Percentiles rank a stretch among this genome's conserved stretches.
Conservation (phyloP, 108 stramenopile genomes). For the Craspedostauros australis region DNA sequence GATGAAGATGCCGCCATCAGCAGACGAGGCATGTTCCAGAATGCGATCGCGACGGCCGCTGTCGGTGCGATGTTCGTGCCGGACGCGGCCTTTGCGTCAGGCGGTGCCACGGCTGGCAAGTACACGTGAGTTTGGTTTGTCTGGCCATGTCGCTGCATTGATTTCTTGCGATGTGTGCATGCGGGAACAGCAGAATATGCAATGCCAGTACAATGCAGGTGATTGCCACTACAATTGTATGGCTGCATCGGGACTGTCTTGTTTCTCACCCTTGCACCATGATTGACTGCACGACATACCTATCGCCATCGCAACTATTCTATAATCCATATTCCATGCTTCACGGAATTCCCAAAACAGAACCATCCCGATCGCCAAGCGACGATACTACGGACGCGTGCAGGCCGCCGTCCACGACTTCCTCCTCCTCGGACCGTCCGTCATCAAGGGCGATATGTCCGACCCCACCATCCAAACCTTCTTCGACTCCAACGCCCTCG, state of each 20-base stretch:
- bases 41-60: background rate
- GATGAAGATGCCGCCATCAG: too few relatives aligned
- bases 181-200: too few relatives aligned
- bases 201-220: too few relatives aligned
- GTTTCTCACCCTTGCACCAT: too few relatives aligned
- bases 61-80: background rate
- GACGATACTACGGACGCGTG: slow-evolving; percentile 81
- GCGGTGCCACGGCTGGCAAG: slow-evolving; percentile 84
- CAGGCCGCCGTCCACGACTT: slow-evolving; percentile 75
- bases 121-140: slow-evolving; percentile 51
- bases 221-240: too few relatives aligned
- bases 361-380: slow-evolving; percentile 79
- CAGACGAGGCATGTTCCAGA: background rate
- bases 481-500: slow-evolving; percentile 48
- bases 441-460: slow-evolving; percentile 74
- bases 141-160: too few relatives aligned
- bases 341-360: slow-evolving; percentile 7
- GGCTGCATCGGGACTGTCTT: too few relatives aligned
- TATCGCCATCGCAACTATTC: too few relatives aligned
- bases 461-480: slow-evolving; percentile 44
- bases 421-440: slow-evolving; percentile 62
- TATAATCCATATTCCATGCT: too few relatives aligned
- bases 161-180: too few relatives aligned
- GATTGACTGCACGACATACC: too few relatives aligned
- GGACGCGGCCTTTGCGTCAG: slow-evolving; percentile 36